Evolutionary conservation across 257 asterid genomes (phyloP), one percentile per base, ranked within the genome.

Genomic region (Cruciata laevipes): DNA sequence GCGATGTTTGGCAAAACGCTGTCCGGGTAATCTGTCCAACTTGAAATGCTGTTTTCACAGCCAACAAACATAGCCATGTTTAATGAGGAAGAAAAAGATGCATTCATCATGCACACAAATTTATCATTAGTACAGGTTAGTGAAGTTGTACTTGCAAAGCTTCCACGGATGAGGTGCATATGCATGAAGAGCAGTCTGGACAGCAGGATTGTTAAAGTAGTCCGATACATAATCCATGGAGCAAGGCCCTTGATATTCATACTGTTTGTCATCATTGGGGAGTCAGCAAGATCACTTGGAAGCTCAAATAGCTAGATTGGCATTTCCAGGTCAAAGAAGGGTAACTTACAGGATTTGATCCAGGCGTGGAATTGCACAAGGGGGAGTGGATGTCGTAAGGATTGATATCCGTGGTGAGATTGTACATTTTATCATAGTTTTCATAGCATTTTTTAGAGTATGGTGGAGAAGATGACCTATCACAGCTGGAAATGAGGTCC

Each of bases 111-210:
- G 51, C 51, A 42, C 51, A 3, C 51, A 42, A 42, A 42, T 42
- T 42, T 42, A 42, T 42, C 17, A 42, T 42, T 42, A 13, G 51
- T 11, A 42, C 17, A 42, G 51, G 18, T 42, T 11, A 3, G 51
- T 42, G 17, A 42, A 42, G 18, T 16, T 7, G 21, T 65, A 83
- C 92, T 71, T 83, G 92, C 92, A 86, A 27, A 47, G 37, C 5
- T 60, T 16, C 87, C 91, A 83, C 17, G 80, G 73, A 40, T 77
- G 77, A 7, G 83, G 80, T 42, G 73, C 16, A 30, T 80, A 0
- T 17, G 84, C 84, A 74, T 86, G 86, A 37, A 86, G 75, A 7
- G 82, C 84, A 57, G 71, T 70, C 67, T 86, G 93, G 55, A 84
- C 89, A 23, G 70, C 76, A 6, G 72, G 79, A 14, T n/a, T 70